Percentiles rank a stretch among this genome's conserved stretches.
Conservation (phyloP, 305 asterid genomes). For the Fraxinus greggii region DNA sequence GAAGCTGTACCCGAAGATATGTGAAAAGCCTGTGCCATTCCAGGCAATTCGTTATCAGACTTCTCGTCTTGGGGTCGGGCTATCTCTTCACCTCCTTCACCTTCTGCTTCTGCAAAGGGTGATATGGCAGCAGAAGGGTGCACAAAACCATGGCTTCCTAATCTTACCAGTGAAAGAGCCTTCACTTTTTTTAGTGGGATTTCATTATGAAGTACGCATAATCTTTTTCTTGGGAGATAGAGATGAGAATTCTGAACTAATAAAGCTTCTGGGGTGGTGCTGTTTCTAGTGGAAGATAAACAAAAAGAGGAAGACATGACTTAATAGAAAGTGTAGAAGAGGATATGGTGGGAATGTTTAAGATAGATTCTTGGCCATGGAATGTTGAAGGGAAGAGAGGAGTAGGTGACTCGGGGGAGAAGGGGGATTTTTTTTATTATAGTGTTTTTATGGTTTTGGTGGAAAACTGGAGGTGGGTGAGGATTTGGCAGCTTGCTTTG, state of each 20-base stretch:
- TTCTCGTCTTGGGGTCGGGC: constrained; percentile 18
- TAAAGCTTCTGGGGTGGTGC: constrained; percentile 37
- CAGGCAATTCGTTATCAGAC: constrained; percentile 33
- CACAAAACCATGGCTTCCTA: constrained; percentile 26
- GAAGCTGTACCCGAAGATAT: constrained; percentile 70
- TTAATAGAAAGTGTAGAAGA: constrained; percentile 18
- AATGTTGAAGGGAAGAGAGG: constrained; percentile 24
- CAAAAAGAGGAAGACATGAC: constrained; percentile 55
- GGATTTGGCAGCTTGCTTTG: constrained; percentile 38
- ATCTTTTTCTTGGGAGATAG: constrained; percentile 33
- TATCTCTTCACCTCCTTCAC: constrained; percentile 25
- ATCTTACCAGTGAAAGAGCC: constrained; percentile 36
- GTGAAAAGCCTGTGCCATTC: constrained; percentile 82
- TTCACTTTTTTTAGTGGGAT: constrained; percentile 29
- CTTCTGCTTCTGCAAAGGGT: constrained; percentile 63
- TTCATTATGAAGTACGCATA: constrained; percentile 26
- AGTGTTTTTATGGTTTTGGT: constrained; percentile 19
- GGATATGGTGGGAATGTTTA: constrained; percentile 34
- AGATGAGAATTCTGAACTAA: constrained; percentile 31
- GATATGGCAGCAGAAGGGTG: constrained; percentile 61
- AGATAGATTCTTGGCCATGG: constrained; percentile 52
- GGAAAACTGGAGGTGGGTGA: constrained; percentile 26
- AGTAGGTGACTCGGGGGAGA: constrained; percentile 23
- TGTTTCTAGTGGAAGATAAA: constrained; percentile 46
- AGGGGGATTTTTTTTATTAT: constrained; percentile 24